These are phyloP conservation scores for Talaromyces sp. DNA, from an alignment of 2,329 filamentous ascomycete species.

Conservation along the genomic window DNA sequence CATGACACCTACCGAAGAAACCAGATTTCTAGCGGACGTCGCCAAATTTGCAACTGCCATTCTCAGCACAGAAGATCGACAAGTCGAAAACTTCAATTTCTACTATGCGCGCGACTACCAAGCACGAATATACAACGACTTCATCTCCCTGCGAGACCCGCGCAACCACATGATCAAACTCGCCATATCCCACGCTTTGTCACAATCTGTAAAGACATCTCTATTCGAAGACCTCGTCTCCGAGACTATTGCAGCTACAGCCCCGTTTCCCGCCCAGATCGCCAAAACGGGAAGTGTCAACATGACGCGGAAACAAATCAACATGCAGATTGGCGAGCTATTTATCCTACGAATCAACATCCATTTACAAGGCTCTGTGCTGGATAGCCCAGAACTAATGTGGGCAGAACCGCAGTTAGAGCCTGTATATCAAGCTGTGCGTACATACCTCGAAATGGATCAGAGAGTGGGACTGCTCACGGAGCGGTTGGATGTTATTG, in stretches of 20 bases:
- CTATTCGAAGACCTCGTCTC: slow-evolving; percentile 94
- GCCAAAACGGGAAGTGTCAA: slow-evolving; percentile 89
- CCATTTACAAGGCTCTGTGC: slow-evolving; percentile 91
- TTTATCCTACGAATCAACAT: slow-evolving; percentile 98
- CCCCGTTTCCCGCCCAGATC: slow-evolving; percentile 89
- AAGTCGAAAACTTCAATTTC: slow-evolving; percentile 98
- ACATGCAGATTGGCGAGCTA: slow-evolving; percentile 98
- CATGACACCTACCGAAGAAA: slow-evolving; percentile 87
- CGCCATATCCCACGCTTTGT: slow-evolving; percentile 90
- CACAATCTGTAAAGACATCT: slow-evolving; percentile 96
- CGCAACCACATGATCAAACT: slow-evolving; percentile 98
- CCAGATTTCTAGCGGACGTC: slow-evolving; percentile 87
- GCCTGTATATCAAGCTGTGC: slow-evolving; percentile 90
- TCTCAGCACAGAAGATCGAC: slow-evolving; percentile 79
- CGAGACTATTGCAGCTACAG: slow-evolving; percentile 87
- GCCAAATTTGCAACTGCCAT: slow-evolving; percentile 93
- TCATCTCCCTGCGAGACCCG: slow-evolving; percentile 91
- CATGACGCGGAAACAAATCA: slow-evolving; percentile 84
- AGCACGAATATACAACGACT: slow-evolving; percentile 98
- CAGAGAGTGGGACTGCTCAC: slow-evolving; percentile 86
- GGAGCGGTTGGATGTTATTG: slow-evolving; percentile 87
- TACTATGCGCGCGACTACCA: slow-evolving; percentile 99
- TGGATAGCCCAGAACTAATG: slow-evolving; percentile 95
- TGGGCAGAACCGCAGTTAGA: slow-evolving; percentile 98
- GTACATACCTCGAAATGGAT: slow-evolving; percentile 97